Evolutionary conservation across 164 flowering plant species (phyloP).

Genomic region (Macadamia integrifolia): DNA sequence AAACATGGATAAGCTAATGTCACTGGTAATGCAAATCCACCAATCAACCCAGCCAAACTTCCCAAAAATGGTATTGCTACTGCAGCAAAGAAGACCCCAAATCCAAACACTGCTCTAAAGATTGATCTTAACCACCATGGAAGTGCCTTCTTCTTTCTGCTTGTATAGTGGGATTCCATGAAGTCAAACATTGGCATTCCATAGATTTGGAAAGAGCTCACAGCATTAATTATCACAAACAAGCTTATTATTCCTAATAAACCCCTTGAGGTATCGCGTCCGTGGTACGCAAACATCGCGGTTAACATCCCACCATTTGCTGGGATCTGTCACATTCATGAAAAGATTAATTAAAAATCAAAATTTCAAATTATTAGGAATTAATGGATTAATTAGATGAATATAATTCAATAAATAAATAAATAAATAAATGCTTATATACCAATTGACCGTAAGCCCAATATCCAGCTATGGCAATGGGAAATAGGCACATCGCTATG

Average conservation of each 20-base stretch:
- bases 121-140: conserved; percentile 41
- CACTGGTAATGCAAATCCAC: conserved; percentile 67
- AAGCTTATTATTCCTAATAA: conserved; percentile 47
- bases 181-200: conserved; percentile 72
- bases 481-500: conserved; percentile 62
- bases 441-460: conserved; percentile 78
- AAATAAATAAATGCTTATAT: neutral
- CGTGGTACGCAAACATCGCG: conserved; percentile 44
- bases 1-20: conserved; percentile 80
- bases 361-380: too few species aligned
- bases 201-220: conserved; percentile 60
- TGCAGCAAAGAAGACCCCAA: conserved; percentile 41
- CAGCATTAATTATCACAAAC: conserved; percentile 33
- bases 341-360: too few species aligned
- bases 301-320: conserved; percentile 48
- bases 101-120: conserved; percentile 47
- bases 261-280: conserved; percentile 32
- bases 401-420: neutral
- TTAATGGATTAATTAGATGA: too few species aligned
- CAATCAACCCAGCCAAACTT: conserved; percentile 43
- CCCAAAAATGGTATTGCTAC: conserved; percentile 62
- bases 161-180: conserved; percentile 40
- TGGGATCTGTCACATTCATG: conserved; percentile 47
- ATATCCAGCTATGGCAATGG: conserved; percentile 68
- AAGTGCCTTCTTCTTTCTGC: conserved; percentile 41